Evolutionary conservation across 352 stramenopile genomes (phyloP).

Genomic region (Plasmopara muralis): DNA sequence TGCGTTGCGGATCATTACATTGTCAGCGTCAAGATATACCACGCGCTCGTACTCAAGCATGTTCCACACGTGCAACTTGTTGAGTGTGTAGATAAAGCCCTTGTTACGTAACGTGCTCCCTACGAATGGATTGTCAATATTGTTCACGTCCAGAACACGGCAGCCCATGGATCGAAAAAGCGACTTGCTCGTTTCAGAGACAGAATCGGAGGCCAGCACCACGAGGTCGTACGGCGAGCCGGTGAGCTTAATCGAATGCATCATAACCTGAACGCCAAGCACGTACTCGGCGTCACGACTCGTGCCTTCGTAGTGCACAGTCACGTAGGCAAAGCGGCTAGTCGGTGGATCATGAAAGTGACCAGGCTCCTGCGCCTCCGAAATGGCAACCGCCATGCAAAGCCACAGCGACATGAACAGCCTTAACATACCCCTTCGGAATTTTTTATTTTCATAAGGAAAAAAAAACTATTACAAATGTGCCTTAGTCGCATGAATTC

Average conservation of each 20-base stretch:
- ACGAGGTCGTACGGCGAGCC: slow-evolving; percentile 79
- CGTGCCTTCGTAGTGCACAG: slow-evolving; percentile 82
- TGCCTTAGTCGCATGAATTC: no score
- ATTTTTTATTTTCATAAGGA: no score
- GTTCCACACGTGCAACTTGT: slow-evolving; percentile 89
- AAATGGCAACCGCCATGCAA: slow-evolving; percentile 2
- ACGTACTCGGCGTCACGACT: slow-evolving; percentile 80
- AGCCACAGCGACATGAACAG: slow-evolving; percentile 24
- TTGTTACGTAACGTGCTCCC: slow-evolving; percentile 75
- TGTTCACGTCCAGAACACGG: slow-evolving; percentile 75
- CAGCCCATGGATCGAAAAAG: slow-evolving; percentile 80
- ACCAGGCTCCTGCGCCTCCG: slow-evolving; percentile 10
- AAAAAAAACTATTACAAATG: no score
- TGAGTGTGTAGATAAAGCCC: slow-evolving; percentile 87
- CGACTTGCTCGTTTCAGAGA: slow-evolving; percentile 63
- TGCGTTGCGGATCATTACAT: slow-evolving; percentile 82
- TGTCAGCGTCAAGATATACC: slow-evolving; percentile 89
- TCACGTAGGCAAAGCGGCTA: slow-evolving; percentile 80
- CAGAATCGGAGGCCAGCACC: slow-evolving; percentile 79
- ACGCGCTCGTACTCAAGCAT: slow-evolving; percentile 87
- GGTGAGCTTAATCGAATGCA: slow-evolving; percentile 84
- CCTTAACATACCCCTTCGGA: no score
- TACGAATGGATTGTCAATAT: slow-evolving; percentile 85
- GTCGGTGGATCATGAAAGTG: slow-evolving; percentile 16
- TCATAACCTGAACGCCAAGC: slow-evolving; percentile 74